Evolutionary conservation across 495 filamentous ascomycete species (phyloP), one percentile per base, ranked within the genome.

Genomic region (Evernia prunastri): DNA sequence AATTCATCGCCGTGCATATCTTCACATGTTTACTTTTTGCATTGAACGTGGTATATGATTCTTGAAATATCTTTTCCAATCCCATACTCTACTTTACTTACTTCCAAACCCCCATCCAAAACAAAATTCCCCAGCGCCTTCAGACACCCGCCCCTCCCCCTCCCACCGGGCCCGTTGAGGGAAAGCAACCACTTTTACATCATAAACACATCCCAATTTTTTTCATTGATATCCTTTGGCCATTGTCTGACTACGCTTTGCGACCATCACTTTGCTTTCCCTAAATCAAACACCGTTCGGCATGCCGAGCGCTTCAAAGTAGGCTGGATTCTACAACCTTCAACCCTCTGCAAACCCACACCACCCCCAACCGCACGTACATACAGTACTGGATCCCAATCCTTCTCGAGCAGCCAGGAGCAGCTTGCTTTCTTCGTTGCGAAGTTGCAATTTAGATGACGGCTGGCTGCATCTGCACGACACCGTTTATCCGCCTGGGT

Each of bases 401-500:
- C 13, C 25, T 31, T 53, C 13, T 59, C 36, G 33, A 59, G 56
- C 62, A 31, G 62, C 62, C 62, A 37, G 62, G 62, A 58, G 62
- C 62, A 51, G 56, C 31, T 59, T 59, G 31, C 35, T 51, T 56
- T 53, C 7, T 59, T 59, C 29, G 37, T 64, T 64, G 40, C 62
- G 43, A 59, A 23, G 27, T 49, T 43, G 54, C 54, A 64, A 59
- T 25, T 51, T 64, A 56, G 33, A 59, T 64, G 62, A 64, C 62
- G 62, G 62, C 64, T 66, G 64, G 58, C 64, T 61, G 64, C 64
- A 66, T 66, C 64, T 66, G 64, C 64, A 64, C 62, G 42, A 58
- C 56, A 64, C 43, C 62, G 15, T 64, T 64, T 64, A 64, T 64
- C 62, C 62, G 62, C 62, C 57, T 56, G 62, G 62, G 54, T 64